phyloP scores from a whole-genome alignment of 1,284 basidiomycete genomes.

The Cutaneotrichosporon mucoides region DNA sequence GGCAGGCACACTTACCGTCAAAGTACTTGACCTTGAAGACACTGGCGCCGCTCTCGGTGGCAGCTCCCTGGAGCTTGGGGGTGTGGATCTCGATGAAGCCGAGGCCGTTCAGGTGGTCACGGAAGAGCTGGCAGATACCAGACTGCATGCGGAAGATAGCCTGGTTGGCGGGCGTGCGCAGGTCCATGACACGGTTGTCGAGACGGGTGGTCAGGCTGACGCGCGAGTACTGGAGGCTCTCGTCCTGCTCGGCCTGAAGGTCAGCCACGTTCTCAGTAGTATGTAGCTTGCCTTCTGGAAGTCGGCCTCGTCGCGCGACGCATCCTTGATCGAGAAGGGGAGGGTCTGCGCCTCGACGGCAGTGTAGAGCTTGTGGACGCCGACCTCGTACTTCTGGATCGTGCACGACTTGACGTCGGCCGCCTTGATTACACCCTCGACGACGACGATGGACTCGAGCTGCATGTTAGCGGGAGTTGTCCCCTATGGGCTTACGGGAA shows the following conservation, averaged over 20 bases:
- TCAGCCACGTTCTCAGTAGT: not conserved
- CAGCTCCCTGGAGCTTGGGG: constrained; percentile 94
- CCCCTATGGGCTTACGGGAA: constrained; percentile 52
- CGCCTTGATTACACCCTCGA: constrained; percentile 75
- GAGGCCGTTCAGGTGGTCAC: constrained; percentile 69
- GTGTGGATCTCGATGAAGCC: constrained; percentile 87
- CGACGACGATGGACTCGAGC: constrained; percentile 86
- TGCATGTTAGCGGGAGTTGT: constrained; percentile 19
- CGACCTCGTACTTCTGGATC: constrained; percentile 82
- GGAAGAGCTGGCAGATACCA: constrained; percentile 83
- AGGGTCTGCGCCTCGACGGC: constrained; percentile 70
- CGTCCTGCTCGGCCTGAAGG: constrained; percentile 51
- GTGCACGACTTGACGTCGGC: constrained; percentile 89
- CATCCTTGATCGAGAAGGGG: constrained; percentile 93
- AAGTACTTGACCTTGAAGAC: constrained; percentile 99
- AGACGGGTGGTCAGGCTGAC: constrained; percentile 89
- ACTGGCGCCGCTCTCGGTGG: constrained; percentile 92
- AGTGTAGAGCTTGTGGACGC: constrained; percentile 76
- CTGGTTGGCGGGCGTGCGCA: constrained; percentile 95
- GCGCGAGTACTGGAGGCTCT: constrained; percentile 53
- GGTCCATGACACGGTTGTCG: constrained; percentile 91
- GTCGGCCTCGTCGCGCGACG: constrained; percentile 75
- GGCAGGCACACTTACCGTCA: constrained; percentile 58
- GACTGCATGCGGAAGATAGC: constrained; percentile 92
- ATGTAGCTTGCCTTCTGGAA: constrained; percentile 47